These are phyloP conservation scores for Polyporus arcularius DNA, from an alignment of 768 basidiomycete species.

Conservation along the genomic window DNA sequence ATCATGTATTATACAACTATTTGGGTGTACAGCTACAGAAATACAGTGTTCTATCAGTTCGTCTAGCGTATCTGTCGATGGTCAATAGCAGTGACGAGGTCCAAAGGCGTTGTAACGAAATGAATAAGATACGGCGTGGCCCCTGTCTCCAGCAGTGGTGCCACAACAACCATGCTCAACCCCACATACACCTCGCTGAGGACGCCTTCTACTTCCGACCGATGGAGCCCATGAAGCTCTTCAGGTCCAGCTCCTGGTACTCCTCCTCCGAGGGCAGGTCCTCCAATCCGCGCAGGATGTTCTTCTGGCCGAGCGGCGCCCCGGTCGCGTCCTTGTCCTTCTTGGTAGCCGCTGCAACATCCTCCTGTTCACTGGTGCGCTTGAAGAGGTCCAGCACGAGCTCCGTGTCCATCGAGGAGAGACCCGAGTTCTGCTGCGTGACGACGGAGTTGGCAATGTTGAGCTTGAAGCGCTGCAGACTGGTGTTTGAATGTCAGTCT, in stretches of 20 bases:
- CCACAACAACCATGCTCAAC: background rate
- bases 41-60: constrained; percentile 20
- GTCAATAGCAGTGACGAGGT: constrained; percentile 2
- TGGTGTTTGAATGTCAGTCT: constrained; percentile 30
- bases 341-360: constrained; percentile 56
- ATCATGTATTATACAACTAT: constrained; percentile 22
- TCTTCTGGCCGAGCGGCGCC: constrained; percentile 74
- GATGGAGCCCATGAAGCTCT: constrained; percentile 87
- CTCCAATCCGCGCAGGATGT: constrained; percentile 84
- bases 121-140: constrained; percentile 16
- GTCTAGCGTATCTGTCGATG: constrained; percentile 9
- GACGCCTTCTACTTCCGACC: constrained; percentile 40
- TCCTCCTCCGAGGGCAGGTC: constrained; percentile 93
- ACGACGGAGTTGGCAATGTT: constrained; percentile 97
- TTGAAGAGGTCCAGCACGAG: constrained; percentile 93
- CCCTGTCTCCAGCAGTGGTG: background rate
- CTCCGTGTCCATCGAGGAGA: constrained; percentile 96
- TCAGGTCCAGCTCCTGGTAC: constrained; percentile 84
- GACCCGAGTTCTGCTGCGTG: constrained; percentile 93
- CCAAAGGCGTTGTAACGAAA: constrained; percentile 18
- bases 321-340: constrained; percentile 46
- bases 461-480: constrained; percentile 96
- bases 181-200: background rate
- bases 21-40: constrained; percentile 19
- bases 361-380: constrained; percentile 75